Evolutionary conservation across 2,329 filamentous ascomycete species (phyloP).

Genomic region (Ophiosphaerella narmari): DNA sequence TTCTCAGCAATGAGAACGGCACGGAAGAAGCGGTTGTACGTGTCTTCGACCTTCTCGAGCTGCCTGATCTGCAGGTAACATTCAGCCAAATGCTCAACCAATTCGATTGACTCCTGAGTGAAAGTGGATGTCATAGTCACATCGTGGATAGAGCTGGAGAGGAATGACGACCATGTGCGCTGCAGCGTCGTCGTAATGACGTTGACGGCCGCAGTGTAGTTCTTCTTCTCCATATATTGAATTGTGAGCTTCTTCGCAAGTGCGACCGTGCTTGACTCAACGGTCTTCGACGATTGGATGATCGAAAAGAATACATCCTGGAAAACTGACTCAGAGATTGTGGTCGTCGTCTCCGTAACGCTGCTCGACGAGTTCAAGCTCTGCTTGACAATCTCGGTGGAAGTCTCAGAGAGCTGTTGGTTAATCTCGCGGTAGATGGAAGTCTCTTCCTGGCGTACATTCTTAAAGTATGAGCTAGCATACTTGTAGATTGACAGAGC

Average conservation of each 20-base stretch:
- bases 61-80: constrained; percentile 50
- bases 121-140: constrained; percentile 51
- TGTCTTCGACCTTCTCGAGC: constrained; percentile 46
- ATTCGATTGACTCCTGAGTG: constrained; percentile 52
- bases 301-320: constrained; percentile 52
- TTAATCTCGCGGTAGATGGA: constrained; percentile 50
- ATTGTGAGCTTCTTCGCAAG: constrained; percentile 48
- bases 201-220: constrained; percentile 54
- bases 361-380: constrained; percentile 33
- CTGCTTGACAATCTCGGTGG: constrained; percentile 50
- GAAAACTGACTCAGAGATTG: constrained; percentile 49
- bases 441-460: constrained; percentile 42
- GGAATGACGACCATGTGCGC: constrained; percentile 54
- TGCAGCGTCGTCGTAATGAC: constrained; percentile 53
- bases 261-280: constrained; percentile 49
- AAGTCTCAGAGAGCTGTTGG: constrained; percentile 46
- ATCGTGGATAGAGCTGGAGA: constrained; percentile 51
- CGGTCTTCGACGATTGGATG: constrained; percentile 45
- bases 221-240: constrained; percentile 53
- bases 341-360: constrained; percentile 42
- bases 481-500: constrained; percentile 57
- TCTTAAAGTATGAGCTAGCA: constrained; percentile 41
- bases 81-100: constrained; percentile 53
- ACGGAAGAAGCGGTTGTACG: constrained; percentile 47
- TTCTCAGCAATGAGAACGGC: constrained; percentile 39